Base-by-base conservation (phyloP, 2,329 filamentous ascomycete species). In the Ophiosphaerella korrae region DNA sequence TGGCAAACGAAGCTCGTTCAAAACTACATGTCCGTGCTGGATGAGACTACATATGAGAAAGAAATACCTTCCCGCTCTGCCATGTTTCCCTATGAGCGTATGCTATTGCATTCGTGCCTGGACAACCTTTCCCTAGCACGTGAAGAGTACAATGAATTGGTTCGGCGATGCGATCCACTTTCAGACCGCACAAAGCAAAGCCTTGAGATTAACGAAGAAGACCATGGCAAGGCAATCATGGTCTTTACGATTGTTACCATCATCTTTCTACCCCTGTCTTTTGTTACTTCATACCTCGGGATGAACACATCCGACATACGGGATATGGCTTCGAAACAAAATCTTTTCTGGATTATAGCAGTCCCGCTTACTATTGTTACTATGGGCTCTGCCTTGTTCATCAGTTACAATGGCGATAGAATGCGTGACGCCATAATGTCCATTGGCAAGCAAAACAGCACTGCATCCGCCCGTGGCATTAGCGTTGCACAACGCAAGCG, bases 191-290 rank as follows among this genome's bases (percentile, higher is more conserved):
- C 68, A 3, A 73, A 73, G 37, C 68, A 72, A 43, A 67, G 59
- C 31, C 53, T 67, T 14, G 37, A 39, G 13, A 39, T 39, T 53
- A 71, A 66, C 36, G 68, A 71, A 47, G 68, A 72, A 53, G 67
- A 70, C 40, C 64, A 78, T 45, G 74, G 75, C 8, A 76, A 77
- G 51, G 75, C 75, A 0, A 77, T 77, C 39, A 61, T 78, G 13
- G 70, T 77, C 9, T 78, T 78, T 47, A 78, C 75, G 0, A 66
- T 77, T 13, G 74, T 78, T 5, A 78, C 76, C 0, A 67, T 76
- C 41, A 67, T 78, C 26, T 79, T 78, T 46, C 63, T 79, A 7
- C 76, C 76, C 0, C 60, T 78, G 5, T 77, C 74, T 5, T 79
- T 78, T 53, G 70, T 78, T 5, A 72, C 74, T 0, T 73, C 68